Percentiles rank a stretch among this genome's conserved stretches.
These are phyloP conservation scores for Streptanthus diversifolius DNA, from an alignment of 345 rosid species.

Conservation along the genomic window DNA sequence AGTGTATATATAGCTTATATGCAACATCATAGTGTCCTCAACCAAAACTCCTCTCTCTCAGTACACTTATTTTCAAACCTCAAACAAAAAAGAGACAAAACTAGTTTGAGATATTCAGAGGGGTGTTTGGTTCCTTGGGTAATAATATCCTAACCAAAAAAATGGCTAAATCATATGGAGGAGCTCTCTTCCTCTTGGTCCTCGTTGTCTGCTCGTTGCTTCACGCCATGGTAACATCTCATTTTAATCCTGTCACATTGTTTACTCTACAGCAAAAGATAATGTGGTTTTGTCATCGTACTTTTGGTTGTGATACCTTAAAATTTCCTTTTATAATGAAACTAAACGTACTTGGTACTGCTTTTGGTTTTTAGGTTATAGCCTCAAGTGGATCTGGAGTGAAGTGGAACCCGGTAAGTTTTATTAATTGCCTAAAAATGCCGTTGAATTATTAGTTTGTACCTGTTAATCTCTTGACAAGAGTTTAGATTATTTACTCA, in stretches of 20 bases:
- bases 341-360: not conserved
- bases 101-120: constrained; percentile 25
- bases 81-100: constrained; percentile 10
- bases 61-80: constrained; percentile 9
- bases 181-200: constrained; percentile 46
- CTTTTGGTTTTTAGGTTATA: constrained; percentile 9
- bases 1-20: constrained; percentile 41
- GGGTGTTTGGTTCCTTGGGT: constrained; percentile 35
- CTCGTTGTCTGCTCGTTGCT: constrained; percentile 66
- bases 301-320: not conserved
- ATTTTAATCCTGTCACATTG: not conserved
- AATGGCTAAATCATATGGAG: constrained; percentile 51
- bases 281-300: not conserved
- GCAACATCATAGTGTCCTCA: constrained; percentile 31
- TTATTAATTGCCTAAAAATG: not conserved
- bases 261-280: not conserved
- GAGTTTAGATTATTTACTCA: not conserved
- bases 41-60: constrained; percentile 33
- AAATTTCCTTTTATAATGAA: not conserved
- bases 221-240: constrained; percentile 50
- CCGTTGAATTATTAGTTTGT: not conserved
- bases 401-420: constrained; percentile 20
- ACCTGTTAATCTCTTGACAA: not conserved
- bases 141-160: not conserved
- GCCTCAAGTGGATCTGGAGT: constrained; percentile 1